Evolutionary conservation across 176 grass and related monocot species (phyloP), one percentile per base, ranked within the genome.

Genomic region (Aegilops sharonensis): DNA sequence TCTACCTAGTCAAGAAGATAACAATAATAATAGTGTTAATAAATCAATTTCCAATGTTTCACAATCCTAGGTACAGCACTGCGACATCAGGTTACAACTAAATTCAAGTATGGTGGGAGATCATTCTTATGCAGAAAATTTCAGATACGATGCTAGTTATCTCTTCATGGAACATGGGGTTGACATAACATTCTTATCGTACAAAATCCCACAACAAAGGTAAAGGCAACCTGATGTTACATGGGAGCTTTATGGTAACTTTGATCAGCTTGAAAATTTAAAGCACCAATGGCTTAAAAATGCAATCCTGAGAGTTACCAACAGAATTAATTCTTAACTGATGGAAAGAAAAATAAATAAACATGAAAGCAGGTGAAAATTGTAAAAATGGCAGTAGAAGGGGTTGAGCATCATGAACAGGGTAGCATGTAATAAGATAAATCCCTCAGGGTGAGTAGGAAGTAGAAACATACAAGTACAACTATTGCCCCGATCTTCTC

Each of bases 401-500:
- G 68, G 24, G 25, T 78, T 83, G 35, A 56, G 37, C 50, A 88
- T 71, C 67, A 83, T 25, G 74, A 81, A 77, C 42, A 31, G 24
- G 37, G 47, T 69, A 47, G 11, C 52, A 73, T 9, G 12, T 48
- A 90, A 37, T 40, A 63, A 34, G 64, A 78, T 75, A 50, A 27
- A 75, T 18, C 42, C 2, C 4, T 30, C 57, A 39, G 3, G 8
- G 23, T 68, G 54, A 74, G 54, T 29, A 64, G 21, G 78, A 81
- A 75, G 72, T 75, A 75, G 72, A 75, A 84, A 95, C 93, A 84
- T 89, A 98, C 93, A 91, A 90, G 90, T 78, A 83, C 56, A 82
- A 29, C 14, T 52, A 82, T 69, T 29, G 93, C 89, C 59, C 10
- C 82, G 65, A 86, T 75, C 83, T 81, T 77, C 47, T 90, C 83